Evolutionary conservation across 345 rosid genomes (phyloP), one percentile per base, ranked within the genome.

Genomic region (Balakata baccata): DNA sequence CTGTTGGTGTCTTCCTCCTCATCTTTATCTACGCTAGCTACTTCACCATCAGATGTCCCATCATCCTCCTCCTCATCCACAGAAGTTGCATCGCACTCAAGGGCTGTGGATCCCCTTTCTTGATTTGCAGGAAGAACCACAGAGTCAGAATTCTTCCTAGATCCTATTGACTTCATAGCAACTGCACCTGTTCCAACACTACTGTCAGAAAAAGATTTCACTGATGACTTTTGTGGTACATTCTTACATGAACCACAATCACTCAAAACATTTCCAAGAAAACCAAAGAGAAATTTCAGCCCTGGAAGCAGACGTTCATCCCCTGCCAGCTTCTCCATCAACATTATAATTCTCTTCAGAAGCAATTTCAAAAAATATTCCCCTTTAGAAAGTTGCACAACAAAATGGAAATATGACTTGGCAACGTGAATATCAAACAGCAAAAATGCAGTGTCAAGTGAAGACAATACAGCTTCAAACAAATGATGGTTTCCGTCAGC

Each of bases 11-110:
- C 99, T 47, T 90, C 98, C 71, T 95, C 99, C 66, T 92, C 99
- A 80, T 92, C 98, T 80, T 92, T 95, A 78, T 92, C 99, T 49
- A 95, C 78, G 89, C 99, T 95, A 77, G 96, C 93, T 60, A 86
- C 89, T 85, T 95, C 99, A 78, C 98, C 98, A 84, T 95, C 98
- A 79, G 99, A 95, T 80, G 99, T 95, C 72, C 94, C 99, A 74
- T 95, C 98, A 84, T 95, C 99, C 82, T 95, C 99, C 78, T 95
- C 99, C 65, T 95, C 99, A 81, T 95, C 99, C 57, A 88, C 82
- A 76, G 99, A 95, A 75, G 90, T 89, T 62, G 93, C 98, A 86
- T 95, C 99, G 79, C 98, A 91, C 63, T 95, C 98, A 75, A 92
- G 88, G 53, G 88, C 81, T 45, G 83, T 66, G 37, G 95, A 75